A percentile compares a stretch with the other conserved stretches of the same genome.
Evolutionary conservation across 2,329 filamentous ascomycete genomes (phyloP).

Genomic region (Lomentospora prolificans): DNA sequence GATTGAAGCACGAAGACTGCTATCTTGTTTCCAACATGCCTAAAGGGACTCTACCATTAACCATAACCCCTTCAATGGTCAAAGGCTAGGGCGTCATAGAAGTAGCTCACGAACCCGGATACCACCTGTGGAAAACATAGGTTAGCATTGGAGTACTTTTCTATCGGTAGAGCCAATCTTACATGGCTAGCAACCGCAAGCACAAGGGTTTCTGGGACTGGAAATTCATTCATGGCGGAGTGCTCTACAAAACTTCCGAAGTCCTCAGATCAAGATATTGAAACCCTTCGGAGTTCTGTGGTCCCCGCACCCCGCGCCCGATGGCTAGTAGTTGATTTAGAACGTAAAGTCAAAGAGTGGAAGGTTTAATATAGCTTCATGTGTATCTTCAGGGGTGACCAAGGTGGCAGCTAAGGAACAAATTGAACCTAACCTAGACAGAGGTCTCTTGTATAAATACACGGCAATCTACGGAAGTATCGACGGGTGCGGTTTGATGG

Average conservation of each 20-base stretch:
- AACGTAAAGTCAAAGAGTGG: too few species aligned
- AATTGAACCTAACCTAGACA: too few species aligned
- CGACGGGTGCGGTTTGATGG: constrained; percentile 8
- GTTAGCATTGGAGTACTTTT: constrained; percentile 36
- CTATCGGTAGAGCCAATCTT: constrained; percentile 29
- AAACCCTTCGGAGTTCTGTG: too few species aligned
- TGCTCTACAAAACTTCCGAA: constrained; percentile 9
- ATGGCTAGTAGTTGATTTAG: too few species aligned
- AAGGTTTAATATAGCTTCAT: too few species aligned
- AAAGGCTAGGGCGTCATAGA: not conserved
- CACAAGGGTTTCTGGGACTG: constrained; percentile 52
- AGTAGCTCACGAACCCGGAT: constrained; percentile 25
- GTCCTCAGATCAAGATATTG: constrained; percentile 13
- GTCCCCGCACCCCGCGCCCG: too few species aligned
- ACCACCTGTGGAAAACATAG: constrained; percentile 26
- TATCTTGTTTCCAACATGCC: constrained; percentile 97
- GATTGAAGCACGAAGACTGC: constrained; percentile 91
- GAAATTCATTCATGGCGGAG: constrained; percentile 16
- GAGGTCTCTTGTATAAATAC: constrained; percentile 22
- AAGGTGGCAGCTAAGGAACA: too few species aligned
- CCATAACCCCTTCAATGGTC: not conserved
- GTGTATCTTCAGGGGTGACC: too few species aligned
- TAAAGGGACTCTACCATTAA: constrained; percentile 24
- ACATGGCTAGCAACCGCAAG: constrained; percentile 94
- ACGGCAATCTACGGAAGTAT: constrained; percentile 24